Conservation (phyloP, 257 asterid genomes). For the Plantago major region DNA sequence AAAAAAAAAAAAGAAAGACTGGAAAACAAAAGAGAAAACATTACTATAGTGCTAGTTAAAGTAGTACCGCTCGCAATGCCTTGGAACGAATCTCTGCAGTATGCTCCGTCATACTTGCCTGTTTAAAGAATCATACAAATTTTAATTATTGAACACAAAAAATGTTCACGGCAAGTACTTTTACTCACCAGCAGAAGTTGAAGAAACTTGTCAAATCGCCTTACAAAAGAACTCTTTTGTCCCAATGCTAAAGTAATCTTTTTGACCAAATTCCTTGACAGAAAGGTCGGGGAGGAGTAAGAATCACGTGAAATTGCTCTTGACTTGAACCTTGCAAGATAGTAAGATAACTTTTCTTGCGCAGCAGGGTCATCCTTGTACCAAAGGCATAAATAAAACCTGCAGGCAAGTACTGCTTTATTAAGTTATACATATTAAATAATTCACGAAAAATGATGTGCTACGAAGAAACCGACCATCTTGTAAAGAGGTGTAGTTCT, state of each 20-base stretch:
- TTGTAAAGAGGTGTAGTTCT: slow-evolving; percentile 59
- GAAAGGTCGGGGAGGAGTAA: slow-evolving; percentile 39
- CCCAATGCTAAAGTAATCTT: slow-evolving; percentile 81
- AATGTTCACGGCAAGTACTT: slow-evolving; percentile 18
- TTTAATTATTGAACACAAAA: slow-evolving; percentile 11
- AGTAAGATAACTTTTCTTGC: slow-evolving; percentile 50
- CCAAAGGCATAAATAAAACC: slow-evolving; percentile 99
- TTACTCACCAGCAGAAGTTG: slow-evolving; percentile 89
- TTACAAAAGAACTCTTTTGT: slow-evolving; percentile 78
- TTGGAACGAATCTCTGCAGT: slow-evolving; percentile 93
- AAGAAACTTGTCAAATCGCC: slow-evolving; percentile 97
- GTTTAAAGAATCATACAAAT: slow-evolving; percentile 22
- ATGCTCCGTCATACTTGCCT: slow-evolving; percentile 97
- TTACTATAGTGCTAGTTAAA: background rate
- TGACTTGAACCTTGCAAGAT: slow-evolving; percentile 72
- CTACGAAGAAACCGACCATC: slow-evolving; percentile 61
- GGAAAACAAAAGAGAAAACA: background rate
- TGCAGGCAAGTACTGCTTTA: slow-evolving; percentile 35
- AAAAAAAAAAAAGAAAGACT: background rate
- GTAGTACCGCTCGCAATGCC: slow-evolving; percentile 90
- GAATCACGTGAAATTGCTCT: slow-evolving; percentile 69
- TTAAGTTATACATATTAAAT: slow-evolving; percentile 17
- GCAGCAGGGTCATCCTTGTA: slow-evolving; percentile 87
- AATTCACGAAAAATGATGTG: slow-evolving; percentile 14
- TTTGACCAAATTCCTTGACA: slow-evolving; percentile 78